These are phyloP conservation scores for Caryopteris hybrid DNA, from an alignment of 305 asterid genomes.

Conservation along the genomic window DNA sequence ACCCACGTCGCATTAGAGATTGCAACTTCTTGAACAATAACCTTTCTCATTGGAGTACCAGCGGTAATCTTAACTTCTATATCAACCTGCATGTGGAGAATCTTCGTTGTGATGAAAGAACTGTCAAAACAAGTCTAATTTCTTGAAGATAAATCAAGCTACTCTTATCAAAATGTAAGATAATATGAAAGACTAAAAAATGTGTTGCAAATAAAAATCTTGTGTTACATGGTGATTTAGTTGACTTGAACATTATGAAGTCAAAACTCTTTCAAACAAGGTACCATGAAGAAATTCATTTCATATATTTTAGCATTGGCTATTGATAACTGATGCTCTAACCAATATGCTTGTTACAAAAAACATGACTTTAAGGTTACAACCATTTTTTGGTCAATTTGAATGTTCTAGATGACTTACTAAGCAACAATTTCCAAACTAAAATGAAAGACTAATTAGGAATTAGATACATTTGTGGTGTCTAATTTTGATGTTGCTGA, in stretches of 20 bases:
- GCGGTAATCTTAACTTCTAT: constrained; percentile 62
- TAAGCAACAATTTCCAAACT: neutral
- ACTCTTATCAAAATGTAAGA: neutral
- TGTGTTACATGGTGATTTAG: too few relatives aligned
- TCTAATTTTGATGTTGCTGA: neutral
- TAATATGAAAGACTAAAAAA: neutral
- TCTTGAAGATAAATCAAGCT: neutral
- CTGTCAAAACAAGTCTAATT: neutral
- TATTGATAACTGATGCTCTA: neutral
- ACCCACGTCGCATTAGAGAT: constrained; percentile 48
- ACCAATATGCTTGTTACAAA: neutral
- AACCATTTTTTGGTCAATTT: neutral
- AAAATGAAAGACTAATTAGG: neutral
- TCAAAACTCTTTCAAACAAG: neutral
- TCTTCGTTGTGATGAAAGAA: neutral
- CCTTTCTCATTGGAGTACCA: constrained; percentile 54
- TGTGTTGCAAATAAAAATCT: neutral
- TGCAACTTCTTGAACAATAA: constrained; percentile 49
- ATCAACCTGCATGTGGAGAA: constrained; percentile 43
- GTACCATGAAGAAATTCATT: neutral
- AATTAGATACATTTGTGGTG: neutral
- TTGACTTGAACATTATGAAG: neutral
- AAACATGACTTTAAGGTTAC: neutral
- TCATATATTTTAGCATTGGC: neutral
- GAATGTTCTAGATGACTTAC: neutral